Evolutionary conservation across 495 filamentous ascomycete genomes (phyloP), one percentile per base, ranked within the genome.

Genomic region (Rostrohypoxylon terebratum): DNA sequence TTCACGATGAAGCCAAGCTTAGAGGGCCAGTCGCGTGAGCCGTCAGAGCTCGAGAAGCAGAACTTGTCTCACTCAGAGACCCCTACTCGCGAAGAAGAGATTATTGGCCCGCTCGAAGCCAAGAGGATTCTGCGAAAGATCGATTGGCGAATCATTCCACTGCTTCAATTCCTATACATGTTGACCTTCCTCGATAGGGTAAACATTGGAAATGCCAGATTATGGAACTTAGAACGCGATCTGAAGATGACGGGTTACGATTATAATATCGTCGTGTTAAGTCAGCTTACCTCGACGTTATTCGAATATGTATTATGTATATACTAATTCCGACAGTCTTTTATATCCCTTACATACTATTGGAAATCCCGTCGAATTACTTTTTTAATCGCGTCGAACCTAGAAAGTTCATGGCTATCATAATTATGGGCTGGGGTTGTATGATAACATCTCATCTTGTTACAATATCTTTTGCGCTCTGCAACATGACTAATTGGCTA

Each of bases 201-300:
- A 2, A 57, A 57, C 8, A 57, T 57, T 4, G 53, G 53, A 38
- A 57, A 57, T 38, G 53, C 53, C 0, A 40, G 53, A n/a, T 31
- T 57, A 11, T 57, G 53, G 53, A 57, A 57, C 21, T 20, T 57
- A 23, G 53, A 57, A n/a, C 53, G 53, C 14, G 53, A 57, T 38
- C 53, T 57, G 31, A 57, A 57, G n/a, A 57, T 57, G 53, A 38
- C 53, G n/a, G 53, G 53, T 21, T 57, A 57, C 18, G 53, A 57
- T 38, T 57, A 57, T 21, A 57, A 57, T 57, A 38, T 57, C 18
- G 53, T 57, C n/a, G 53, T 57, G 33, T 16, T 57, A 10, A 57
- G 53, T 57, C 14, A 38, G 53, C 11, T 38, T 5, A 57, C 33
- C 4, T 23, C 28, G 20, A 51, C 28, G 3, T 13, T 9, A 14